Conservation (phyloP, 1,284 basidiomycete genomes). For the Schizopora paradoxa region DNA sequence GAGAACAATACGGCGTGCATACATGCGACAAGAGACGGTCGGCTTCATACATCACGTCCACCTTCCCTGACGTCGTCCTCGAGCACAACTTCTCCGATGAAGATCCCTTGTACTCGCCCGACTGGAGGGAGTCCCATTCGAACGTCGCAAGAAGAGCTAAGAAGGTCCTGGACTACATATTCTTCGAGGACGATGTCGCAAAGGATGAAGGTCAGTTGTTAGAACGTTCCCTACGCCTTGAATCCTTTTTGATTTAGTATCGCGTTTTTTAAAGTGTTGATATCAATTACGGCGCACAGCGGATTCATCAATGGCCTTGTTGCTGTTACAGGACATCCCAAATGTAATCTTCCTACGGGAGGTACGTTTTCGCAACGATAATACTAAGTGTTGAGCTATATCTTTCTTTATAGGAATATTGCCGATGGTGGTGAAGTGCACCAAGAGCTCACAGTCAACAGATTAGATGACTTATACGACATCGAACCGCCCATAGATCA, state of each 20-base stretch:
- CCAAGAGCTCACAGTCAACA: no score
- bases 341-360: slow-evolving; percentile 52
- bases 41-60: slow-evolving; percentile 44
- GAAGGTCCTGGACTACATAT: slow-evolving; percentile 59
- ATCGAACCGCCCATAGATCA: no score
- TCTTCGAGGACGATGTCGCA: slow-evolving; percentile 42
- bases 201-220: slow-evolving; percentile 44
- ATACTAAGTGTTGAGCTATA: no score
- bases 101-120: slow-evolving; percentile 63
- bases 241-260: background rate
- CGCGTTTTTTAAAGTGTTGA: slow-evolving; percentile 32
- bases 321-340: slow-evolving; percentile 36
- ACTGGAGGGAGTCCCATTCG: slow-evolving; percentile 57
- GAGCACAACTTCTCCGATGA: slow-evolving; percentile 68
- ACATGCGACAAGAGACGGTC: slow-evolving; percentile 68
- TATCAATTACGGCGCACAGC: slow-evolving; percentile 61
- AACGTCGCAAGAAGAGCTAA: slow-evolving; percentile 52
- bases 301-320: slow-evolving; percentile 55
- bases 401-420: no score
- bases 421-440: no score
- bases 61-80: slow-evolving; percentile 60
- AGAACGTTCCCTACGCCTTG: slow-evolving; percentile 1
- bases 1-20: slow-evolving; percentile 67
- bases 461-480: no score
- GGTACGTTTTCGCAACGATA: slow-evolving; percentile 42